Conservation (phyloP, 129 eudicot genomes). For the Smallanthus sonchifolius region DNA sequence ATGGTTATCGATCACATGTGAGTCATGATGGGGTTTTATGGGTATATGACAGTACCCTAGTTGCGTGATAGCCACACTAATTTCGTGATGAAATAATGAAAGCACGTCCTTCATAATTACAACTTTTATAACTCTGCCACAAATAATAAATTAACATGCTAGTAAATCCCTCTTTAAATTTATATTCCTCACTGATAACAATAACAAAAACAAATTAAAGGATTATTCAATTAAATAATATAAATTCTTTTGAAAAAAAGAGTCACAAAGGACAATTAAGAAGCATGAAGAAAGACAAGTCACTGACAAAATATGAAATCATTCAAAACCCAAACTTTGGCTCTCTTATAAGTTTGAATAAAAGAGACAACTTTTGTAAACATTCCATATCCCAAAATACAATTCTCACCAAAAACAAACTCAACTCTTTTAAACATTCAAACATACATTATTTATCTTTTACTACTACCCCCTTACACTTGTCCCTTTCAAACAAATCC, state of each 20-base stretch:
- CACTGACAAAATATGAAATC: conserved; percentile 16
- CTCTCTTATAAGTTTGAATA: conserved; percentile 25
- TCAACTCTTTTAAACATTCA: neutral
- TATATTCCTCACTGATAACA: neutral
- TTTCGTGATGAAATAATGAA: conserved; percentile 1
- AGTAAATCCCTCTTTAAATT: neutral
- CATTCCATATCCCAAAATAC: conserved; percentile 24
- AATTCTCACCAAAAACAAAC: conserved; percentile 13
- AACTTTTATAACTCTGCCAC: neutral
- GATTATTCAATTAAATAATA: neutral
- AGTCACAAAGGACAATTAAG: conserved; percentile 14
- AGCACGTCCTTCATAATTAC: neutral
- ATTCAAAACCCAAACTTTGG: conserved; percentile 22
- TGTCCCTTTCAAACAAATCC: conserved; percentile 15
- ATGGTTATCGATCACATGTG: neutral
- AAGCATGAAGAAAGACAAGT: conserved; percentile 10
- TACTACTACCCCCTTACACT: conserved; percentile 13
- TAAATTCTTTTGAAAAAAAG: neutral
- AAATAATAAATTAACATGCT: neutral
- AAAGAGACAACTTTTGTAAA: conserved; percentile 26
- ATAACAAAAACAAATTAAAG: neutral
- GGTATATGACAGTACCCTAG: neutral
- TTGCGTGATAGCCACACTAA: neutral
- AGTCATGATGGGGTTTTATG: neutral
- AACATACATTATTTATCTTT: conserved; percentile 4